phyloP scores from a whole-genome alignment of 257 asterid genomes.

The Solanum lycopersicoides region DNA sequence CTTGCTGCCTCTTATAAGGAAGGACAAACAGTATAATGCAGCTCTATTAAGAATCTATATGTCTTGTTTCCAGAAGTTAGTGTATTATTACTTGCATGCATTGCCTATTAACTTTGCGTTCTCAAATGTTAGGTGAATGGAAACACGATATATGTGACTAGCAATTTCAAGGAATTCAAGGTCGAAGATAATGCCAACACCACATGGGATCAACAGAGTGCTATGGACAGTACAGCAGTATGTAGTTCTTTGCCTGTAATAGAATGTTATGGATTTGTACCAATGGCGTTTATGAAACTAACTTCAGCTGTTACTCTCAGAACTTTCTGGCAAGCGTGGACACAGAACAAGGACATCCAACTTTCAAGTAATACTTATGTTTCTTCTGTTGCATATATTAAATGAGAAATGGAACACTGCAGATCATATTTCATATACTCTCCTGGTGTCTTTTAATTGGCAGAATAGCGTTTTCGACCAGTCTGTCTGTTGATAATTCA shows the following conservation, averaged over 20 bases:
- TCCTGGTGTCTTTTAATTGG: not conserved
- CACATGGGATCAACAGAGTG: conserved; percentile 78
- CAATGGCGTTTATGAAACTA: not conserved
- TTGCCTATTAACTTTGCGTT: not conserved
- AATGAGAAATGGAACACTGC: not conserved
- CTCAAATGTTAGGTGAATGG: conserved; percentile 64
- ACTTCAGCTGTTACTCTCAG: conserved; percentile 27
- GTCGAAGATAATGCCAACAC: conserved; percentile 46
- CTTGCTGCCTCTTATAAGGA: not conserved
- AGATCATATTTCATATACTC: not conserved
- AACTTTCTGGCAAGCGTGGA: conserved; percentile 70
- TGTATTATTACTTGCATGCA: not conserved
- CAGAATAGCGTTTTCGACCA: not conserved
- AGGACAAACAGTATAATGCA: not conserved
- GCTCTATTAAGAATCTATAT: not conserved
- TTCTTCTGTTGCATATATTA: not conserved
- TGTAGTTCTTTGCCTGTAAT: conserved; percentile 15
- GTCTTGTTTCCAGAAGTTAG: not conserved
- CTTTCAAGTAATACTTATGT: conserved; percentile 40
- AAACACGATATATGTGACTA: conserved; percentile 70
- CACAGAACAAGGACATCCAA: conserved; percentile 36
- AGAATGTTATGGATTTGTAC: not conserved
- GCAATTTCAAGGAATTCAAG: conserved; percentile 82
- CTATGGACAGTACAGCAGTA: conserved; percentile 75
- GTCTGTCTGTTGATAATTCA: not conserved